These are phyloP conservation scores for Yarrowia phangngaensis DNA, from an alignment of 805 yeast species.

Conservation along the genomic window DNA sequence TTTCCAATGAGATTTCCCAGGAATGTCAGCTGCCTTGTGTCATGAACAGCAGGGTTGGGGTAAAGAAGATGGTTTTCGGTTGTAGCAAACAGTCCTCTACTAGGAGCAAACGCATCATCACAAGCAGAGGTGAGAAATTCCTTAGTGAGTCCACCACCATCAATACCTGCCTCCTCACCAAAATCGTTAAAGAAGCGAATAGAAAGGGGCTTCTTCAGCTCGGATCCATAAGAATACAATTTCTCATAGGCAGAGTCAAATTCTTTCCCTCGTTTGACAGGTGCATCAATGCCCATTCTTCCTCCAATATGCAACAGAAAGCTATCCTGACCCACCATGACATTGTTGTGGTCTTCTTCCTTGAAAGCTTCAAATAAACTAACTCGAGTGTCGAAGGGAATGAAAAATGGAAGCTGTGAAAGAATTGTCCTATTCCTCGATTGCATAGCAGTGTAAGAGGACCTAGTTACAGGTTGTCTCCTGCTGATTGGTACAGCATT, in stretches of 20 bases:
- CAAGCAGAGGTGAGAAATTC: constrained; percentile 77
- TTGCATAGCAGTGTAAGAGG: constrained; percentile 10
- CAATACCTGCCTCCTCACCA: constrained; percentile 87
- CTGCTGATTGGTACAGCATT: neutral
- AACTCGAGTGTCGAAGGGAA: constrained; percentile 72
- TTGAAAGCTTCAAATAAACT: constrained; percentile 63
- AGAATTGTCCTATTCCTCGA: constrained; percentile 48
- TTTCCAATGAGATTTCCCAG: constrained; percentile 84
- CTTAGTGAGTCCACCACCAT: constrained; percentile 95
- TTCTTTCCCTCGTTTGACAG: constrained; percentile 64
- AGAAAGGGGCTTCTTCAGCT: constrained; percentile 55
- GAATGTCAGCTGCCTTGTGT: constrained; percentile 46
- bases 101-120: constrained; percentile 57
- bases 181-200: constrained; percentile 68
- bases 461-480: constrained; percentile 1
- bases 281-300: constrained; percentile 42
- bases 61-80: constrained; percentile 59
- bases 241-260: constrained; percentile 68
- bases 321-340: constrained; percentile 1
- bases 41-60: constrained; percentile 62
- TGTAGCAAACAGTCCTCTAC: constrained; percentile 42
- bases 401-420: constrained; percentile 68
- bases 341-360: constrained; percentile 44
- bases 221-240: constrained; percentile 52
- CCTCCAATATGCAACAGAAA: constrained; percentile 26